Base-by-base conservation (phyloP, 2,329 filamentous ascomycete genomes). In the Alternaria postmessia region DNA sequence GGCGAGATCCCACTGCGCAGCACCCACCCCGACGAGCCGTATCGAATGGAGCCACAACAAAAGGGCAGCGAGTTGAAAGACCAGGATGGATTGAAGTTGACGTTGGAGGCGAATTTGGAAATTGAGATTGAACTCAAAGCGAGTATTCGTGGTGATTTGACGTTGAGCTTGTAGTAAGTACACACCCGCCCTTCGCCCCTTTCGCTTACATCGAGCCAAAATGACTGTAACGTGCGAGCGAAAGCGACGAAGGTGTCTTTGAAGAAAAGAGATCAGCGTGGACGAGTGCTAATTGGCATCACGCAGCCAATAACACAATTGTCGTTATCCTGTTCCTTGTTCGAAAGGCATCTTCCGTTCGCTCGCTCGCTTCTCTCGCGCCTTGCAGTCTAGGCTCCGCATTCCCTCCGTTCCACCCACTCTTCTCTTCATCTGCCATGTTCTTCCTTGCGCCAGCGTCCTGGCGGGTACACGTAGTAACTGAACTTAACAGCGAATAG, bases 71-170 rank as follows among this genome's bases (percentile, higher is more conserved):
- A 70, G 7, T 66, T 84, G 54, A 82, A 84, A 49, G 83, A 87
- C 51, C 80, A 86, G 61, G 89, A 93, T 71, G 90, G 91, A 39
- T 78, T 93, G 74, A 89, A 89, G 76, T 79, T 94, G 74, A 86
- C 89, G 38, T 81, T 95, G 22, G 92, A 94, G 74, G 81, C 93
- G 56, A 93, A 94, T 78, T 82, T 95, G 58, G 92, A 95, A 67
- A 85, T 95, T 51, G 92, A 95, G 78, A 91, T 95, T 63, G 90
- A 93, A 71, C 85, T 95, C 62, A 95, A 95, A 84, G 92, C 92
- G 20, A 89, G 90, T 78, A 93, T 95, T 66, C 89, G 93, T 71
- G 93, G 93, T 73, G 93, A 96, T 81, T 80, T 96, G 65, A 93
- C 91, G 34, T 79, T 95, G 66, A 90, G 89, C 65, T 84, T 95